Base-by-base conservation (phyloP, 352 stramenopile genomes). In the Phytopythium montanum region DNA sequence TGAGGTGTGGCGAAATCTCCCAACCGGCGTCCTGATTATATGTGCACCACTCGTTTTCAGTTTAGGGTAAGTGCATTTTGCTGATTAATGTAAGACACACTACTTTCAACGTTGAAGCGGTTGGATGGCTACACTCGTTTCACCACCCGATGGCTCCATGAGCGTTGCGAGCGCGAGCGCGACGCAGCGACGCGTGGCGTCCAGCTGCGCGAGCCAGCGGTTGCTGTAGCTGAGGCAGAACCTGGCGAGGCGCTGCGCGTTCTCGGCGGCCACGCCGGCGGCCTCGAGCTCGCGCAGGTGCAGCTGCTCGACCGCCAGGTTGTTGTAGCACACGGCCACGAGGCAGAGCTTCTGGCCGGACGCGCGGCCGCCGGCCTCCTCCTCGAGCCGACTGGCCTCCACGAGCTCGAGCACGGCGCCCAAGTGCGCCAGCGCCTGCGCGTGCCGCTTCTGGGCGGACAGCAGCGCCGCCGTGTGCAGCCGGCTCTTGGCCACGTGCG, bases 211-310 rank as follows among this genome's bases (percentile, higher is more conserved):
- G 19, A 97, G 75, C 84, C 88, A 98, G 7, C 90, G 82, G 48
- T 97, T 97, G 66, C 82, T 94, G 62, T 97, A 96, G 61, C 88
- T 94, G 10, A 97, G 76, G 56, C 90, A 97, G 13, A 98, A 75
- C 34, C 81, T 84, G 6, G 92, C 92, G 5, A 98, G 75, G 36
- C 90, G 71, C 50, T 95, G 79, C 12, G 89, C 88, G 58, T 97
- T 98, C 48, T 92, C 86, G 51, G 75, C 87, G 9, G 76, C 86
- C 13, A 84, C 70, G 55, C 64, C 80, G 16, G 84, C 87, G 9
- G 90, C 85, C 49, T 95, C 89, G 50, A 95, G 83, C 26, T 87
- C 76, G n/a, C 87, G 73, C 38, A 94, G 59, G 39, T 94, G 80
- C 2, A 97, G 72, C 60, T 97, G 88, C 67, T 97, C 88, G 18